phyloP scores from a whole-genome alignment of 1,284 basidiomycete genomes.

The Irpex sp. region DNA sequence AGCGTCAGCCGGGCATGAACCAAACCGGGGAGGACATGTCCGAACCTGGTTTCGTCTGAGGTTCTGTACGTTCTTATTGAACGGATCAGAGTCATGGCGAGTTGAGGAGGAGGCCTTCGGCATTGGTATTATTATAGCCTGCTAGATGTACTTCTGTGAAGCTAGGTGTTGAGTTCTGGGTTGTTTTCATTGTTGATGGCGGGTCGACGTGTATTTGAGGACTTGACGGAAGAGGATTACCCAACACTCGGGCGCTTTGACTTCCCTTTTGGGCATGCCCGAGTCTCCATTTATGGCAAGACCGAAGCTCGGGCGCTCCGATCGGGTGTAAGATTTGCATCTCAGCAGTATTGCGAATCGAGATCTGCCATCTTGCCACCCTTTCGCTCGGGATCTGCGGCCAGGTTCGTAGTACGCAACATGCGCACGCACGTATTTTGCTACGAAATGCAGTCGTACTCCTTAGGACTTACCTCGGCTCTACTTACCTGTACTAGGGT shows the following conservation, averaged over 20 bases:
- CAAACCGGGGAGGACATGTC: neutral
- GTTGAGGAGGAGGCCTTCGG: conserved; percentile 3
- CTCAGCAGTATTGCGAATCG: no score
- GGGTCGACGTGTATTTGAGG: neutral
- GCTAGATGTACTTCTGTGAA: neutral
- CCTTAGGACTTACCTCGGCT: no score
- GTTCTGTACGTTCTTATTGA: conserved; percentile 10
- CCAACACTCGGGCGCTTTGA: neutral
- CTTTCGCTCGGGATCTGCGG: no score
- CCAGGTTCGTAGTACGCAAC: no score
- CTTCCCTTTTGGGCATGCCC: neutral
- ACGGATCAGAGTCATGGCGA: conserved; percentile 4
- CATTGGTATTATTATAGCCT: conserved; percentile 2
- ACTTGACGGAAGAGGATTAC: neutral
- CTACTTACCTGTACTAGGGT: no score
- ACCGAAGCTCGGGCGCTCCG: neutral
- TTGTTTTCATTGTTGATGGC: neutral
- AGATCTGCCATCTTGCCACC: no score
- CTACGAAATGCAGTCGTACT: no score
- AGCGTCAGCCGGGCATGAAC: neutral
- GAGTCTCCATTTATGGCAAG: neutral
- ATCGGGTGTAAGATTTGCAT: no score
- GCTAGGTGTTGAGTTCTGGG: neutral
- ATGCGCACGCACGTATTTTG: no score
- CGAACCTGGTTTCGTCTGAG: conserved; percentile 13